Evolutionary conservation across 257 asterid genomes (phyloP), one percentile per base, ranked within the genome.

Genomic region (Solanum virginianum): DNA sequence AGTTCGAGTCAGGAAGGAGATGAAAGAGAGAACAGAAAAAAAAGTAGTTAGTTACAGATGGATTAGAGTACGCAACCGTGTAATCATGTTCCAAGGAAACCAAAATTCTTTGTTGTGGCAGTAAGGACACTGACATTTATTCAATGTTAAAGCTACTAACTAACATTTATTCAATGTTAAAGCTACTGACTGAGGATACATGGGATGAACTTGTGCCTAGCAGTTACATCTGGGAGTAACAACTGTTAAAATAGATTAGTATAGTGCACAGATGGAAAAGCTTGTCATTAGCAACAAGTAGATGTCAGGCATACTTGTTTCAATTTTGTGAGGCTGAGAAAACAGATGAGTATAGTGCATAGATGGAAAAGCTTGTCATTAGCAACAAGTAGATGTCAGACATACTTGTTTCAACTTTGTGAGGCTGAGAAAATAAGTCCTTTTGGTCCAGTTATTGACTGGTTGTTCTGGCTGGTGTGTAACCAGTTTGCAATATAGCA

Each of bases 141-240:
- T n/a, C n/a, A n/a, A n/a, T n/a, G n/a, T n/a, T n/a, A n/a, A n/a
- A 65, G 94, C 94, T 20, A 92, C 97, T 4, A 62, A 77, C 24
- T 8, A 84, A 88, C 26, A 68, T 88, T 6, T 88, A 87, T 68
- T 88, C 87, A 51, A 60, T 85, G 69, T 85, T 88, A 89, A 89
- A 83, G 84, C 87, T 87, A 83, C 59, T 91, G 87, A 84, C 36
- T 72, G 86, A 84, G 86, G 91, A 89, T 29, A 88, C 79, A 85
- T 80, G 81, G 85, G 92, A 85, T 85, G 87, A 85, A 84, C n/a
- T 12, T 60, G 15, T 75, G 82, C 24, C 8, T 7, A 49, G 10
- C 39, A 77, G 62, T 51, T 75, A 43, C 20, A 72, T 22, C 41
- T 74, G 59, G 59, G 13, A 49, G 62, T 51, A 51, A 51, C 51